phyloP scores from a whole-genome alignment of 2,329 filamentous ascomycete species.

The Trichophyton schoenleinii region DNA sequence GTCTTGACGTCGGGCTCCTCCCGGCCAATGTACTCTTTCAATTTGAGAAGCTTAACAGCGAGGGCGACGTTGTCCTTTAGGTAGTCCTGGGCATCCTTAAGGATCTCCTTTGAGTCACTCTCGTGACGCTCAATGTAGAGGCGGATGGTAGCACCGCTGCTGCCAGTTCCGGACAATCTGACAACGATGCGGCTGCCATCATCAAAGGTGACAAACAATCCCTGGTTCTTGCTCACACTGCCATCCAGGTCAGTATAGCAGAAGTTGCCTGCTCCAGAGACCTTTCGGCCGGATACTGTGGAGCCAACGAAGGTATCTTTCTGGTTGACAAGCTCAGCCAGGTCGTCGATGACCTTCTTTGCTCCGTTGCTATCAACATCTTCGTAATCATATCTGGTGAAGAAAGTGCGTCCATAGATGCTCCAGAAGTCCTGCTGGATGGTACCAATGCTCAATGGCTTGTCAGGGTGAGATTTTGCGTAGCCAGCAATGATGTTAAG shows the following conservation, averaged over 20 bases:
- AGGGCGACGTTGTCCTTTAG: constrained; percentile 79
- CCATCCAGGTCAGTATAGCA: constrained; percentile 98
- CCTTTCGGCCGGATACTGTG: constrained; percentile 67
- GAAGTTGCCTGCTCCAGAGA: constrained; percentile 86
- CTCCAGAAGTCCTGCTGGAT: constrained; percentile 98
- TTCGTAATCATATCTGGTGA: constrained; percentile 98
- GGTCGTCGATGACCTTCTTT: constrained; percentile 72
- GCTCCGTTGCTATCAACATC: constrained; percentile 83
- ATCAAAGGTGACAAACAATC: constrained; percentile 85
- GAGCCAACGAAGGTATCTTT: constrained; percentile 69
- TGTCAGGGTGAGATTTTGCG: constrained; percentile 64
- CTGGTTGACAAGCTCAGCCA: constrained; percentile 62
- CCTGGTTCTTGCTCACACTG: constrained; percentile 89
- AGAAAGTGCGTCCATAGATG: constrained; percentile 93
- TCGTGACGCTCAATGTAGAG: constrained; percentile 96
- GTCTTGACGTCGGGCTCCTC: constrained; percentile 96
- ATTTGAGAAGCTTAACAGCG: constrained; percentile 72
- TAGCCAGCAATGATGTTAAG: constrained; percentile 96
- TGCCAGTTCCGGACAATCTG: constrained; percentile 86
- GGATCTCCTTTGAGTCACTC: constrained; percentile 63
- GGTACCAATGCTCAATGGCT: constrained; percentile 82
- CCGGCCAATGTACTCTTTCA: constrained; percentile 85
- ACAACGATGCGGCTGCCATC: constrained; percentile 93
- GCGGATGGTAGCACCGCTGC: constrained; percentile 88
- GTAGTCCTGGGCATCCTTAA: constrained; percentile 80